phyloP scores from a whole-genome alignment of 2,329 filamentous ascomycete genomes.

The Pseudopyricularia javanii region DNA sequence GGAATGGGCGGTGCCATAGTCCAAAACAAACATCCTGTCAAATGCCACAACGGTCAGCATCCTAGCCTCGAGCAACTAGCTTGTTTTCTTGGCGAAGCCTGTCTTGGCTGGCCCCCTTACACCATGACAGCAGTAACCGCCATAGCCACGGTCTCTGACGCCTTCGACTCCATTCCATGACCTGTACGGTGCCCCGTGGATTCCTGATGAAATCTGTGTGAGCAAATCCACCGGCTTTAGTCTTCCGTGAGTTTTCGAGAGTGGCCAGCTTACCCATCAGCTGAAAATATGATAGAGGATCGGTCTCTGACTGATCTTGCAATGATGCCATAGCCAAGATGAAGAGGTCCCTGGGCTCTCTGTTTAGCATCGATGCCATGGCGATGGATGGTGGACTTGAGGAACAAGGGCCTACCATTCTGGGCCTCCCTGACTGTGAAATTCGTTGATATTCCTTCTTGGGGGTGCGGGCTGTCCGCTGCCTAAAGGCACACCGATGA shows the following conservation, averaged over 20 bases:
- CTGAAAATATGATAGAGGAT: conserved; percentile 37
- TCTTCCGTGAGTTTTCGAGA: too few species aligned
- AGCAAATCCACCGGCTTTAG: neutral
- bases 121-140: conserved; percentile 33
- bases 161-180: conserved; percentile 22
- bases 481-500: conserved; percentile 25
- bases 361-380: neutral
- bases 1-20: conserved; percentile 44
- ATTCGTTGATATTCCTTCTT: conserved; percentile 33
- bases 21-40: conserved; percentile 34
- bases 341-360: conserved; percentile 30
- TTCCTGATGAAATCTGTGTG: conserved; percentile 10
- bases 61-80: neutral
- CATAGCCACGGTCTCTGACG: conserved; percentile 18
- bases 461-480: conserved; percentile 26
- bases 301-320: conserved; percentile 24
- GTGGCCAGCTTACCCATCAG: conserved; percentile 25
- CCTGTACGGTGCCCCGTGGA: conserved; percentile 18
- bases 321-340: conserved; percentile 31
- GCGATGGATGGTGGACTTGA: too few species aligned
- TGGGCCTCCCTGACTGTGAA: conserved; percentile 26
- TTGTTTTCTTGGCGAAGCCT: too few species aligned
- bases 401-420: conserved; percentile 24
- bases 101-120: conserved; percentile 16
- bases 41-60: neutral